Percentiles rank a stretch among this genome's conserved stretches.
Evolutionary conservation across 148 eudicot genomes (phyloP).

Genomic region (Linanthus parryae): DNA sequence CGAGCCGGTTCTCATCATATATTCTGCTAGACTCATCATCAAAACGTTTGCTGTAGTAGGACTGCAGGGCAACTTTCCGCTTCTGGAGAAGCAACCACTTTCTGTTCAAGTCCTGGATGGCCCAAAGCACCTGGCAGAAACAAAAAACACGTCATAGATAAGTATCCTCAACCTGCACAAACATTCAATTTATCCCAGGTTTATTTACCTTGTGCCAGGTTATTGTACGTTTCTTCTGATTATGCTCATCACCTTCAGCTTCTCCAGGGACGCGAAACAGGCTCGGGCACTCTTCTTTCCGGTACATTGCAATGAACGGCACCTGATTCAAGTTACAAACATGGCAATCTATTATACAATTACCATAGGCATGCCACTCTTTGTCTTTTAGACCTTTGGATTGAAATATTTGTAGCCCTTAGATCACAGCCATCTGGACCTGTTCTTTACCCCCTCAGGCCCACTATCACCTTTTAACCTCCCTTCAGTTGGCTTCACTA

Average conservation of each 20-base stretch:
- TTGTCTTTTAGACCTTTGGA: too few relatives aligned
- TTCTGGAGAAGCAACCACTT: slow-evolving; percentile 97
- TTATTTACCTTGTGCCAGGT: slow-evolving; percentile 79
- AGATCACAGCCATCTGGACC: too few relatives aligned
- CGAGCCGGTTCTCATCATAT: slow-evolving; percentile 72
- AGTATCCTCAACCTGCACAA: neutral
- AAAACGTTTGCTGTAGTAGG: slow-evolving; percentile 71
- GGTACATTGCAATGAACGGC: slow-evolving; percentile 87
- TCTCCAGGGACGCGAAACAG: slow-evolving; percentile 57
- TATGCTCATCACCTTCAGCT: slow-evolving; percentile 27
- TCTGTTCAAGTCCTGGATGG: slow-evolving; percentile 74
- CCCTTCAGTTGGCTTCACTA: too few relatives aligned
- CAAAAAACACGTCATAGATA: neutral
- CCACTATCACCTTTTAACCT: too few relatives aligned
- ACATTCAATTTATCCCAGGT: neutral
- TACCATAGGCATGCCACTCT: too few relatives aligned
- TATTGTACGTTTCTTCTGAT: slow-evolving; percentile 37
- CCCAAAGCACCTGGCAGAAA: slow-evolving; percentile 77
- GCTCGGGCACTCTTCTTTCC: slow-evolving; percentile 74
- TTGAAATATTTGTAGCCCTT: too few relatives aligned
- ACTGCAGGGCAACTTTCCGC: slow-evolving; percentile 74
- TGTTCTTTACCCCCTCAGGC: too few relatives aligned
- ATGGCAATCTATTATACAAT: too few relatives aligned
- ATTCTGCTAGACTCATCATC: slow-evolving; percentile 81
- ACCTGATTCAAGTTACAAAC: too few relatives aligned